Evolutionary conservation across 805 yeast genomes (phyloP).

Genomic region (Starmerella scarabaei): DNA sequence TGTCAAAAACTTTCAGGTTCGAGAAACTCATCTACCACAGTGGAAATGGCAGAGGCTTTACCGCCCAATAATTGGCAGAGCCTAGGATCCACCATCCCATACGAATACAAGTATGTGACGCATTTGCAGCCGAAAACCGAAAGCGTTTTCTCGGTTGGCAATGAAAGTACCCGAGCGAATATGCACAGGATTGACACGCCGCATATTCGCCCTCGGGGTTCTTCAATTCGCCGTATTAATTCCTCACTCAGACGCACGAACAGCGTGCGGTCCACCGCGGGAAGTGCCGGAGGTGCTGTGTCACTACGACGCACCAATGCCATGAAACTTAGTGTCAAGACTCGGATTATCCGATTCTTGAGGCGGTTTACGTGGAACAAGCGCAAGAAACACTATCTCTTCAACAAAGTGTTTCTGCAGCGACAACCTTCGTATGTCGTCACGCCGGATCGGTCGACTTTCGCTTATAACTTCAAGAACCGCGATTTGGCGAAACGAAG

Average conservation of each 20-base stretch:
- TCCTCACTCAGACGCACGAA: background rate
- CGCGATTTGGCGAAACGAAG: slow-evolving; percentile 13
- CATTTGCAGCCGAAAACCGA: slow-evolving; percentile 6
- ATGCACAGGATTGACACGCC: too few species aligned
- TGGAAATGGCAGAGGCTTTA: background rate
- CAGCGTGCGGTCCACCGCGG: slow-evolving; percentile 1
- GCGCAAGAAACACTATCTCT: slow-evolving; percentile 9
- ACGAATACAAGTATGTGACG: slow-evolving; percentile 6
- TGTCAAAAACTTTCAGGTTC: too few species aligned
- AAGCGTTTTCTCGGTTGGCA: too few species aligned
- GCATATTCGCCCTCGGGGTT: background rate
- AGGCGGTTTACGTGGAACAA: slow-evolving; percentile 9
- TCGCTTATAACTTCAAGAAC: slow-evolving; percentile 10
- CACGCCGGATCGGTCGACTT: slow-evolving; percentile 18
- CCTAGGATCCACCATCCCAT: slow-evolving; percentile 9
- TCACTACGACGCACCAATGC: slow-evolving; percentile 14
- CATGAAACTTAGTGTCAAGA: slow-evolving; percentile 7
- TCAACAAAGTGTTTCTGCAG: slow-evolving; percentile 9
- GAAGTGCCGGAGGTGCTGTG: slow-evolving; percentile 1
- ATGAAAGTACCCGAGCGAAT: too few species aligned
- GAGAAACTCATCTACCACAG: background rate
- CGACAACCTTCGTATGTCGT: slow-evolving; percentile 19
- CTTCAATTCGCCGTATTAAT: background rate
- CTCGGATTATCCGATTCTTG: slow-evolving; percentile 8
- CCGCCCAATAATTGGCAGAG: slow-evolving; percentile 10